phyloP scores from a whole-genome alignment of 2,329 filamentous ascomycete genomes.

The Xylariomycetidae sp. region DNA sequence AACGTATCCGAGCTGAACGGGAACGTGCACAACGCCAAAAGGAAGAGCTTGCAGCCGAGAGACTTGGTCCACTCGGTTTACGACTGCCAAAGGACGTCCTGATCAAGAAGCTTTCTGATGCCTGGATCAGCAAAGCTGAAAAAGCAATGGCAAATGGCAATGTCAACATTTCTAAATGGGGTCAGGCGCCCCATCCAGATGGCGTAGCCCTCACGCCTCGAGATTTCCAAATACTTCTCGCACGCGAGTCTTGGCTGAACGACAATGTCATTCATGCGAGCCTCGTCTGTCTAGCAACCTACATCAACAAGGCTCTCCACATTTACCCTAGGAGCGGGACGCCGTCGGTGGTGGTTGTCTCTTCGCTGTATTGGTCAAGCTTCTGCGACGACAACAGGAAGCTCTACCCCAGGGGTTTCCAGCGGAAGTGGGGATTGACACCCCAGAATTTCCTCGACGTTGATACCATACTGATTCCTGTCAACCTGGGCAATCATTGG shows the following conservation, averaged over 20 bases:
- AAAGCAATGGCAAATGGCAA: slow-evolving; percentile 8
- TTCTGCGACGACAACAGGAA: slow-evolving; percentile 53
- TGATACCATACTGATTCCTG: slow-evolving; percentile 65
- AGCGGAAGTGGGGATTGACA: slow-evolving; percentile 47
- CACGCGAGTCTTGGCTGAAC: slow-evolving; percentile 62
- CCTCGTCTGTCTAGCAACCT: slow-evolving; percentile 55
- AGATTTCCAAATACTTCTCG: slow-evolving; percentile 61
- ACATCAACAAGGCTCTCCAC: slow-evolving; percentile 53
- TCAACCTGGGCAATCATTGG: slow-evolving; percentile 65
- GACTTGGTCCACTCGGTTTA: slow-evolving; percentile 2
- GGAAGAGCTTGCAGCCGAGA: slow-evolving; percentile 5
- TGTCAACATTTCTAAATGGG: slow-evolving; percentile 17
- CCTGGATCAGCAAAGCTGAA: slow-evolving; percentile 19
- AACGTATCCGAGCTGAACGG: not conserved
- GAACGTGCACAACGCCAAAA: slow-evolving; percentile 10
- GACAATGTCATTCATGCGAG: slow-evolving; percentile 71
- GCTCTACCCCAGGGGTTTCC: slow-evolving; percentile 19
- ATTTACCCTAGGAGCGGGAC: slow-evolving; percentile 41
- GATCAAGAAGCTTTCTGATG: slow-evolving; percentile 6
- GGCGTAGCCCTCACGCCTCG: slow-evolving; percentile 47
- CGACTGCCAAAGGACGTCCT: not conserved
- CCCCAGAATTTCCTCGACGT: slow-evolving; percentile 60
- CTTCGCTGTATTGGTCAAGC: slow-evolving; percentile 61
- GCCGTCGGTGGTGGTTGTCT: slow-evolving; percentile 59
- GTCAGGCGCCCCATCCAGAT: slow-evolving; percentile 32